These are phyloP conservation scores for Ramaria sp. DNA, from an alignment of 768 basidiomycete species.

Conservation along the genomic window DNA sequence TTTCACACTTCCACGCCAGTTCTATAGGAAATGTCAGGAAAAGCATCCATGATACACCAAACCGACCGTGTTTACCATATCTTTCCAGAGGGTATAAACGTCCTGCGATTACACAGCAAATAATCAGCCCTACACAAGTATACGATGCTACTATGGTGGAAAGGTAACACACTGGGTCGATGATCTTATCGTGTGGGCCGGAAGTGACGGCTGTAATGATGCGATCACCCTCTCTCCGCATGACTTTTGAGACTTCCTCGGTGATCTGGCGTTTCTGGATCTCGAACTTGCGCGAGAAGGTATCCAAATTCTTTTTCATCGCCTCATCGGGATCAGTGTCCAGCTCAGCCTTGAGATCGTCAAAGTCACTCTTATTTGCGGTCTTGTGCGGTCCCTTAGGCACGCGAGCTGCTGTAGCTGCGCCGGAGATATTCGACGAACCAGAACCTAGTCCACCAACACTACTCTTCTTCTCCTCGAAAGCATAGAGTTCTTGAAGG, in stretches of 20 bases:
- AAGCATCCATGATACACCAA: too few species aligned
- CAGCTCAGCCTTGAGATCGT: conserved; percentile 15
- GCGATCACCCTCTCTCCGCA: not conserved
- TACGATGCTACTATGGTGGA: not conserved
- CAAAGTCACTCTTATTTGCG: not conserved
- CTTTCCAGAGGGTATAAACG: conserved; percentile 7
- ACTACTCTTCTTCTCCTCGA: conserved; percentile 11
- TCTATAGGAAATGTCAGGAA: not conserved
- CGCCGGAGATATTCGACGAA: too few species aligned
- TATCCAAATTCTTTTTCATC: not conserved
- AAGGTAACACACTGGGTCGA: not conserved
- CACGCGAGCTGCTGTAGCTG: not conserved
- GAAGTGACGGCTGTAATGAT: not conserved
- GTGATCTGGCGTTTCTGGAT: conserved; percentile 21
- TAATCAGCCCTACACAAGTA: not conserved
- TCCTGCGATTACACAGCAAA: conserved; percentile 2
- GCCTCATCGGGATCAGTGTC: not conserved
- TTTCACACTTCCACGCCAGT: conserved; percentile 20
- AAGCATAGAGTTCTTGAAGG: not conserved
- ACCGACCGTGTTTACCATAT: conserved; percentile 1
- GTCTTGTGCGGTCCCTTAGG: not conserved
- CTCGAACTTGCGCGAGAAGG: not conserved
- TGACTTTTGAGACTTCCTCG: not conserved
- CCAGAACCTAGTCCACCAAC: too few species aligned
- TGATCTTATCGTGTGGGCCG: conserved; percentile 6